A percentile compares a stretch with the other conserved stretches of the same genome.
Conservation (phyloP, 2,329 filamentous ascomycete species). For the Neonectria punicea region DNA sequence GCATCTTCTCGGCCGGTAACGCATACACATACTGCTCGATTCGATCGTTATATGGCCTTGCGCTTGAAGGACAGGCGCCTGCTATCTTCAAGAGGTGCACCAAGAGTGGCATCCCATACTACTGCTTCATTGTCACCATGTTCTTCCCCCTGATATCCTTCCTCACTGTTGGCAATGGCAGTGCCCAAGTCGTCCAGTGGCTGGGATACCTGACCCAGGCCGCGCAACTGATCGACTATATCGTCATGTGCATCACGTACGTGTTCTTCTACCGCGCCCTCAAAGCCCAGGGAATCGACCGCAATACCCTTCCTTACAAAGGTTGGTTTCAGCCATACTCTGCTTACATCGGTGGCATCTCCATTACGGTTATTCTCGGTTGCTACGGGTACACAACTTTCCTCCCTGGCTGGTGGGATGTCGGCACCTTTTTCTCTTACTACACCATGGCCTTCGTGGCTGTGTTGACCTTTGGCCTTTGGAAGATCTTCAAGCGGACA, state of each 20-base stretch:
- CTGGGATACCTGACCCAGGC: constrained; percentile 64
- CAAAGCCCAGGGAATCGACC: constrained; percentile 61
- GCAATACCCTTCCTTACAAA: constrained; percentile 63
- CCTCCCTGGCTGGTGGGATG: constrained; percentile 53
- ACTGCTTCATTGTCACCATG: constrained; percentile 15
- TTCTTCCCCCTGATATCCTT: constrained; percentile 10
- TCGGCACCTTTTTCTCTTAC: constrained; percentile 58
- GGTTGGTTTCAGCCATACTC: constrained; percentile 68
- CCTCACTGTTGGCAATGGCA: not conserved
- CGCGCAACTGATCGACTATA: constrained; percentile 68
- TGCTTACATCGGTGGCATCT: constrained; percentile 52
- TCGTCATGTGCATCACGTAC: constrained; percentile 60
- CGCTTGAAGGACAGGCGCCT: constrained; percentile 20
- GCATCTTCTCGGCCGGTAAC: constrained; percentile 21
- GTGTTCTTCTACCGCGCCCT: constrained; percentile 61
- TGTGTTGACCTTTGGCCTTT: constrained; percentile 3
- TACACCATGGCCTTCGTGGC: constrained; percentile 57
- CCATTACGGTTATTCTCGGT: constrained; percentile 21
- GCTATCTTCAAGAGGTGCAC: constrained; percentile 2
- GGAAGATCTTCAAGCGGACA: constrained; percentile 23
- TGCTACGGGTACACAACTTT: constrained; percentile 64
- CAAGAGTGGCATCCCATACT: constrained; percentile 6
- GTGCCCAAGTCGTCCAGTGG: constrained; percentile 56
- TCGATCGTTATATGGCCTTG: constrained; percentile 47
- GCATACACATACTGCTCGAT: constrained; percentile 10